Conservation (phyloP, 805 yeast genomes). For the Wickerhamiella slavikovae region DNA sequence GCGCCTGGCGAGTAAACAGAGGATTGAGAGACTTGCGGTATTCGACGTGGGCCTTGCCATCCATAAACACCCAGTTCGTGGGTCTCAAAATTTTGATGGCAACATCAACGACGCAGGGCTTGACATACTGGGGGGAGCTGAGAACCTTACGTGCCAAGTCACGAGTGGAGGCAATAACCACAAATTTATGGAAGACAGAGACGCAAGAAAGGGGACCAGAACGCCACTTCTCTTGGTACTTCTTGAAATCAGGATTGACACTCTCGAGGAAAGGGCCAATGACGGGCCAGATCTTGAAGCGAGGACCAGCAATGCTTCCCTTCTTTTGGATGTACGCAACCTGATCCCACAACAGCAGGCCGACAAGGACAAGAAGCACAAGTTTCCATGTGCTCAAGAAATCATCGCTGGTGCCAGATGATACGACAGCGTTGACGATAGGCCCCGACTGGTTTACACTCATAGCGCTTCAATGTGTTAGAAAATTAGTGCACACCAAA, state of each 20-base stretch:
- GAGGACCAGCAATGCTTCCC: conserved; percentile 83
- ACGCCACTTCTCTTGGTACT: conserved; percentile 81
- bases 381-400: too few relatives aligned
- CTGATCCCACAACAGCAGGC: conserved; percentile 17
- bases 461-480: too few relatives aligned
- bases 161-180: conserved; percentile 76
- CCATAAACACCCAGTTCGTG: conserved; percentile 92
- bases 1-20: conserved; percentile 64
- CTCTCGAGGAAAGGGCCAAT: conserved; percentile 93
- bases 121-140: conserved; percentile 68
- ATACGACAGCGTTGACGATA: too few relatives aligned
- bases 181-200: conserved; percentile 93
- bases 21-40: conserved; percentile 83
- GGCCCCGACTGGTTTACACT: too few relatives aligned
- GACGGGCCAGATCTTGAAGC: conserved; percentile 74
- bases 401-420: too few relatives aligned
- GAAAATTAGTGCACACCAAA: too few relatives aligned
- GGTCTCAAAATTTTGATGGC: conserved; percentile 89
- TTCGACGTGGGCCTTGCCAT: conserved; percentile 88
- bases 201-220: conserved; percentile 92
- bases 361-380: conserved; percentile 9
- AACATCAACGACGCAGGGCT: conserved; percentile 96
- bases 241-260: conserved; percentile 87
- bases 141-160: conserved; percentile 77
- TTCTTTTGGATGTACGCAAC: conserved; percentile 61